Conservation (phyloP, 2,329 filamentous ascomycete species). For the Fonsecaea multimorphosa region DNA sequence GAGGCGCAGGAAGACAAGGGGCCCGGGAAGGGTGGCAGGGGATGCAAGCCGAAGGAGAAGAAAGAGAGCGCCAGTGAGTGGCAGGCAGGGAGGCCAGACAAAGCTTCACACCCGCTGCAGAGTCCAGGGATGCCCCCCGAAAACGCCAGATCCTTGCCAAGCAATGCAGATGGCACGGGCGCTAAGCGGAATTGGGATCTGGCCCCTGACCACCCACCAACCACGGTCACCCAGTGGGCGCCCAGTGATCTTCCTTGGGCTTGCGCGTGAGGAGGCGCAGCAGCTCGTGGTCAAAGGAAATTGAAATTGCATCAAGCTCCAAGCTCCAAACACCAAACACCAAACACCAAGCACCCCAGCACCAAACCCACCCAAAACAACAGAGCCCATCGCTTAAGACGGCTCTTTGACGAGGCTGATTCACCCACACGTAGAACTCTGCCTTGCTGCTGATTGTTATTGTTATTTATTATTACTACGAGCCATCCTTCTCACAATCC, state of each 20-base stretch:
- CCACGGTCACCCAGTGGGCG: not conserved
- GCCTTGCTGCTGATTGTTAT: not conserved
- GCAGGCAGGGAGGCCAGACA: not conserved
- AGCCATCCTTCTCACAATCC: too few relatives aligned
- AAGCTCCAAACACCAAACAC: not conserved
- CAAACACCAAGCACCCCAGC: not conserved
- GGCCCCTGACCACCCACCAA: not conserved
- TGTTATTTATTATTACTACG: not conserved
- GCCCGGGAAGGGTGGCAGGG: not conserved
- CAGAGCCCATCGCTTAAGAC: not conserved
- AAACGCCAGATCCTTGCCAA: slow-evolving; percentile 5
- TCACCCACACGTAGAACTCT: not conserved
- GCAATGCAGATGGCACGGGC: not conserved
- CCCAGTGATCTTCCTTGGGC: slow-evolving; percentile 1
- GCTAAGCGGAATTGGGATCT: slow-evolving; percentile 3
- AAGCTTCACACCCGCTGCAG: not conserved
- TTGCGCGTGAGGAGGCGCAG: slow-evolving; percentile 5
- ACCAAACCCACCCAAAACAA: not conserved
- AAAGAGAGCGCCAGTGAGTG: too few relatives aligned
- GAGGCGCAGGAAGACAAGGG: not conserved
- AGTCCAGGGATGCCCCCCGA: not conserved
- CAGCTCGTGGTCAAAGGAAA: slow-evolving; percentile 7
- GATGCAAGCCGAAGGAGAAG: not conserved
- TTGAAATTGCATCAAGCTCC: slow-evolving; percentile 4
- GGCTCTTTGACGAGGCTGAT: slow-evolving; percentile 1